phyloP scores from a whole-genome alignment of 208 protist species.

The Wallacemonas sp. region DNA sequence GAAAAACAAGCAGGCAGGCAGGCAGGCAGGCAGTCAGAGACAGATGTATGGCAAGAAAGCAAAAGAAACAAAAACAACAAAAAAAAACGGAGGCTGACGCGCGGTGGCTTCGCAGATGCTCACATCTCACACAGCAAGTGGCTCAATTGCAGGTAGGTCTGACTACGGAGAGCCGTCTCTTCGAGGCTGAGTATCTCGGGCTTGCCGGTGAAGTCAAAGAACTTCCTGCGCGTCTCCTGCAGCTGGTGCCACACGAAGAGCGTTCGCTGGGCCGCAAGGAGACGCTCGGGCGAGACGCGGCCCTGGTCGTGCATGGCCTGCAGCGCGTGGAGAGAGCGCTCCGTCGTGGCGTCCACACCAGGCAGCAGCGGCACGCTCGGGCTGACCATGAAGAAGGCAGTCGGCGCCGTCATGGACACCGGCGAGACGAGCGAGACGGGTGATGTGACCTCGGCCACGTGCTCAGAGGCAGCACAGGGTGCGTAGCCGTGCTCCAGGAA shows the following conservation, averaged over 20 bases:
- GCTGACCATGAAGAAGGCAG: background rate
- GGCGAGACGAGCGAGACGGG: background rate
- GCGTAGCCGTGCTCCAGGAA: slow-evolving; percentile 9
- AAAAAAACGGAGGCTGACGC: too few species aligned
- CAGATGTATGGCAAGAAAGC: too few species aligned
- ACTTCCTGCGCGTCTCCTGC: background rate
- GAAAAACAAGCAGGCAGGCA: slow-evolving; percentile 2
- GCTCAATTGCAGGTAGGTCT: background rate
- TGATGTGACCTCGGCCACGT: background rate
- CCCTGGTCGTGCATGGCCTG: background rate
- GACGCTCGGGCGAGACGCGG: background rate
- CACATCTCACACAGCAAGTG: too few species aligned
- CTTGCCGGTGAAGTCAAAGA: slow-evolving; percentile 8
- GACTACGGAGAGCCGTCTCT: background rate
- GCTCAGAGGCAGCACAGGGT: background rate
- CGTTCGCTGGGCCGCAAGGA: background rate
- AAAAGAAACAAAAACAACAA: background rate
- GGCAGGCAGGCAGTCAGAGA: too few species aligned
- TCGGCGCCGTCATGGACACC: background rate
- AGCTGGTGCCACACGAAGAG: slow-evolving; percentile 9
- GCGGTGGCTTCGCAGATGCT: too few species aligned
- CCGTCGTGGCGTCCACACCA: background rate
- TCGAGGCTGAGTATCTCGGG: background rate
- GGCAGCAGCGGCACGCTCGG: background rate
- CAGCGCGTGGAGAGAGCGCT: background rate